Base-by-base conservation (phyloP, 2,329 filamentous ascomycete species). In the Pezizomycotina sp. region DNA sequence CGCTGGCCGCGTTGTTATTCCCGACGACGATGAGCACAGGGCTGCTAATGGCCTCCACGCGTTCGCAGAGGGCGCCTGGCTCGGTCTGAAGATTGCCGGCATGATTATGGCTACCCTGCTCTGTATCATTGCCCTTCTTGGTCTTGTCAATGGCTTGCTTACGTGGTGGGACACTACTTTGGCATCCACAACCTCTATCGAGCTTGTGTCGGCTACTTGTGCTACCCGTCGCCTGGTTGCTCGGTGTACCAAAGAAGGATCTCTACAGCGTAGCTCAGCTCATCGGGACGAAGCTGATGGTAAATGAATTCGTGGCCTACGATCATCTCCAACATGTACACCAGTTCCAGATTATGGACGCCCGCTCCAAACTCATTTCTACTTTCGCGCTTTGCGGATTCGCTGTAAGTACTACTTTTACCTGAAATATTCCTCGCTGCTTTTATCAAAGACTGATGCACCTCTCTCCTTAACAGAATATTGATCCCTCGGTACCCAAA, bases 251-350 rank as follows among this genome's bases (percentile, higher is more conserved):
- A 14, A 66, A 74, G 23, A 59, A 60, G 4, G 67, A 77, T 36
- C 59, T 92, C 1, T 67, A 79, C 38, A 71, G 69, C 33, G 83
- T 92, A 25, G 71, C 69, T 22, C 68, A 77, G 50, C 66, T 93
- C 26, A 89, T 92, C 46, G 82, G 80, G 36, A 64, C 77, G 50
- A 92, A 93, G 62, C 65, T 92, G 51, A 73, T 93, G 53, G 74
- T 75, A 14, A 44, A 44, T 18, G 41, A 44, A 37, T 14, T 13
- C 27, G 16, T 31, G 34, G 30, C 34, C 18, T 9, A 9, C 27
- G 24, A 3, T 5, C 15, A 16, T 4, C 6, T 6, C 6, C 34
- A 42, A 44, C 7, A 36, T 41, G 14, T 45, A 51, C 10, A 45
- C 46, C 20, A 21, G 34, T 51, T 49, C 20, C 9, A 21, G 15